Conservation (phyloP, 805 yeast genomes). For the Saturnispora mendoncae region DNA sequence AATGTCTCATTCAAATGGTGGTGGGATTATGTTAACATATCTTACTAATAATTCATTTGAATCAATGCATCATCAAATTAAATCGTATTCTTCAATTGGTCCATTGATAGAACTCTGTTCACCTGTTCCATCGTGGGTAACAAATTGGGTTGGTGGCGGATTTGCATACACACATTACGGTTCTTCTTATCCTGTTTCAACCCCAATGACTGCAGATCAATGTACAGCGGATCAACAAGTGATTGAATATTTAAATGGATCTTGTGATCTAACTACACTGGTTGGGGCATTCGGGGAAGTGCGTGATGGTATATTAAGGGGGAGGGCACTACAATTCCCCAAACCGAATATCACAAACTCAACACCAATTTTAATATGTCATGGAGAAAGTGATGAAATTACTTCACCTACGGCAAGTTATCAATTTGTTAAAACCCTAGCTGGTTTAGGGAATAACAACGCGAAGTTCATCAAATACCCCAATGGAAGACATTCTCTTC, state of each 20-base stretch:
- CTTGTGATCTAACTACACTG: constrained; percentile 35
- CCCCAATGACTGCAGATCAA: constrained; percentile 48
- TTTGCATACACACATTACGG: constrained; percentile 38
- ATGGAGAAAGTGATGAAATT: constrained; percentile 56
- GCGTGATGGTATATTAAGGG: constrained; percentile 54
- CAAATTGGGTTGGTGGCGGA: constrained; percentile 34
- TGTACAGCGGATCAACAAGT: constrained; percentile 42
- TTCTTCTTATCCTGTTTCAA: constrained; percentile 34
- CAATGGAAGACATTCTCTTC: constrained; percentile 37
- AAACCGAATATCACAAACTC: constrained; percentile 29
- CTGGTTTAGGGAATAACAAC: constrained; percentile 22
- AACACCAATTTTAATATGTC: constrained; percentile 46
- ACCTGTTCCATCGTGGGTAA: constrained; percentile 28
- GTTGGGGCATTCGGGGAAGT: constrained; percentile 46
- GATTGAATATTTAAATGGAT: too few species aligned
- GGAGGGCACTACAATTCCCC: constrained; percentile 37
- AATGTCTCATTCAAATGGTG: constrained; percentile 77
- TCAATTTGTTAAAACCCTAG: constrained; percentile 31
- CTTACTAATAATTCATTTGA: constrained; percentile 44
- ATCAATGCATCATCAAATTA: constrained; percentile 27
- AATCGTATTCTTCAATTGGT: constrained; percentile 42
- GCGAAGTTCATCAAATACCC: constrained; percentile 17
- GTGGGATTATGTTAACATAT: constrained; percentile 62
- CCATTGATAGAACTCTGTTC: constrained; percentile 43
- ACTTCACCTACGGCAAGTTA: constrained; percentile 44